Base-by-base conservation (phyloP, 345 rosid genomes). In the Salix dunnii region DNA sequence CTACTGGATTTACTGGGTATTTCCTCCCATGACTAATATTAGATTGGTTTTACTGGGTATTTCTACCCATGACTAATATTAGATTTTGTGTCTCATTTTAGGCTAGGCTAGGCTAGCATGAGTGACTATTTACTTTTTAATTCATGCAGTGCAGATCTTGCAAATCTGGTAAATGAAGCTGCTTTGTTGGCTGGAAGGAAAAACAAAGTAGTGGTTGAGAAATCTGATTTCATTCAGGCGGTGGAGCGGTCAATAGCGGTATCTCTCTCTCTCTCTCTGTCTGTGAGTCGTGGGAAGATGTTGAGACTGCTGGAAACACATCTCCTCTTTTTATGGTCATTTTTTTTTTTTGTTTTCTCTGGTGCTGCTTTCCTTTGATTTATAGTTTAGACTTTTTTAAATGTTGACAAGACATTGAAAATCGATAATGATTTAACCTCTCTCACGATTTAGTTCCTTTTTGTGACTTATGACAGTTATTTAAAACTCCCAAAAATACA, bases 1-100 rank as follows among this genome's bases (percentile, higher is more conserved):
- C 97, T 55, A 89, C 97, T 78, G 98, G 99, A 81, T 95, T 93
- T 83, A 95, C 97, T 69, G 99, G 99, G 99, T 95, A 90, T 40
- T 33, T 74, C 65, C 10, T 33, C 46, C 61, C 67, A 43, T 69
- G 67, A 46, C 60, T 78, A 49, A 25, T 58, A 67, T 70, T 62
- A 33, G 60, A 53, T 53, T 20, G 97, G 99, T 82, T 95, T 93
- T 11, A 42, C 14, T 42, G 46, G 46, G 99, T 95, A 90, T 38
- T 31, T 73, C 67, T 6, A 55, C 43, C 58, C 65, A 53, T 68
- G 66, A 43, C 62, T 77, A 55, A 23, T 55, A 68, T 72, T 60
- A 31, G 14, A 42, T 58, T 58, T 12, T 51, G n/a, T 71, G 36
- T 70, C 7, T 23, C 66, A 67, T 33, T 68, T 82, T 36, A 63